Percentiles rank a stretch among this genome's conserved stretches.
Evolutionary conservation across 768 basidiomycete species (phyloP).

Genomic region (Pleurotus salmoneostramineus): DNA sequence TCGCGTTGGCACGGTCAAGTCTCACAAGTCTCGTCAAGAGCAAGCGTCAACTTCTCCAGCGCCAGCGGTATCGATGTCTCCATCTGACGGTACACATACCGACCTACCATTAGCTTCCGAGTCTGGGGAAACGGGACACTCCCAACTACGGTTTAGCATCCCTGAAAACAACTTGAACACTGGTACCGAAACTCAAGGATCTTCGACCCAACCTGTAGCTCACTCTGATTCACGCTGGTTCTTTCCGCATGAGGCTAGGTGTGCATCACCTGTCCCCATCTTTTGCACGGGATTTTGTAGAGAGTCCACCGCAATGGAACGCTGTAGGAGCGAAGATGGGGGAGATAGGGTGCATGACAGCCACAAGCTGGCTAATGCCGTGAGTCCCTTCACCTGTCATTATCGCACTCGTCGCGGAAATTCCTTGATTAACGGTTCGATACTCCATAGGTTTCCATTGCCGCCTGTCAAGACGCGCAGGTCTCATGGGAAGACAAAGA

Average conservation of each 20-base stretch:
- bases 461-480: constrained; percentile 33
- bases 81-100: not conserved
- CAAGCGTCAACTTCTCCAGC: not conserved
- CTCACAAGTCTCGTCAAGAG: not conserved
- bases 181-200: too few relatives aligned
- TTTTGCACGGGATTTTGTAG: constrained; percentile 30
- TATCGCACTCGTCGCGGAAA: too few relatives aligned
- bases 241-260: constrained; percentile 11
- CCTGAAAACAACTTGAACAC: not conserved
- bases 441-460: constrained; percentile 27
- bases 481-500: constrained; percentile 30
- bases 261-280: constrained; percentile 25
- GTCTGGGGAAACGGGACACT: not conserved
- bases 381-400: constrained; percentile 11
- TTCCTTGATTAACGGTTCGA: too few relatives aligned
- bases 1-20: too few relatives aligned
- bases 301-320: not conserved
- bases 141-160: not conserved
- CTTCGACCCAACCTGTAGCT: too few relatives aligned
- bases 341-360: not conserved
- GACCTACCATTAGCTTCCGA: too few relatives aligned
- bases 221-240: not conserved
- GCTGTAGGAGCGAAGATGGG: not conserved
- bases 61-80: not conserved
- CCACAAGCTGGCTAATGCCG: constrained; percentile 24